Evolutionary conservation across 139 green algal genomes (phyloP), one percentile per base, ranked within the genome.

Genomic region (Micromonas pusilla): DNA sequence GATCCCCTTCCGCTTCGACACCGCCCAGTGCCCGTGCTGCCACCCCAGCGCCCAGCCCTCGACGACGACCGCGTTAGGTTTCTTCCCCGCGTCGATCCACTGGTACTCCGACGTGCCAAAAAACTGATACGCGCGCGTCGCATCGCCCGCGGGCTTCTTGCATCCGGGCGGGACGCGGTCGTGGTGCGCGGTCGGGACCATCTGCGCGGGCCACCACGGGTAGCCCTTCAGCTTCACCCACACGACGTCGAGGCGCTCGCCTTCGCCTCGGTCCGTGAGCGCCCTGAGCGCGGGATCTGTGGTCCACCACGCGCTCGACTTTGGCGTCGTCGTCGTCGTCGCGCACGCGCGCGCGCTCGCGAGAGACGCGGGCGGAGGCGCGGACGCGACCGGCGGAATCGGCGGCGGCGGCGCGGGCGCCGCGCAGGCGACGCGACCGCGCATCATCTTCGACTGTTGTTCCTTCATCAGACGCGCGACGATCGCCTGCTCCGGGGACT

Each of bases 161-260:
- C 45, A 57, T 16, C 45, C 45, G 45, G 9, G 9, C 9, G 45
- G 45, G 45, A 57, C 16, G 45, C 16, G 45, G 45, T 57, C 45
- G 45, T 57, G 16, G 9, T 57, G 9, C 9, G 60, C n/a, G 60
- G 13, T 68, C 13, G 60, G 23, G 6, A 78, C 33, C n/a, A 13
- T 5, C 66, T 78, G 71, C 26, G 20, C 33, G 26, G 71, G 71
- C 71, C 71, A 78, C n/a, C 25, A 78, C 32, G 71, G 71, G 30
- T 74, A 72, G 19, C 71, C 71, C 53, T 78, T 78, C 20, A 25
- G 5, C 37, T 78, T 78, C 20, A 45, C 19, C 71, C 71, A 78
- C 19, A 78, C 38, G 9, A 57, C 9, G 9, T 16, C 45, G 45
- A 57, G 45, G 9, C 16, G 9, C 9, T 57, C 45, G 45, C 45